Percentiles rank a stretch among this genome's conserved stretches.
These are phyloP conservation scores for Pterulicium gracile DNA, from an alignment of 1,284 basidiomycete genomes.

Conservation along the genomic window DNA sequence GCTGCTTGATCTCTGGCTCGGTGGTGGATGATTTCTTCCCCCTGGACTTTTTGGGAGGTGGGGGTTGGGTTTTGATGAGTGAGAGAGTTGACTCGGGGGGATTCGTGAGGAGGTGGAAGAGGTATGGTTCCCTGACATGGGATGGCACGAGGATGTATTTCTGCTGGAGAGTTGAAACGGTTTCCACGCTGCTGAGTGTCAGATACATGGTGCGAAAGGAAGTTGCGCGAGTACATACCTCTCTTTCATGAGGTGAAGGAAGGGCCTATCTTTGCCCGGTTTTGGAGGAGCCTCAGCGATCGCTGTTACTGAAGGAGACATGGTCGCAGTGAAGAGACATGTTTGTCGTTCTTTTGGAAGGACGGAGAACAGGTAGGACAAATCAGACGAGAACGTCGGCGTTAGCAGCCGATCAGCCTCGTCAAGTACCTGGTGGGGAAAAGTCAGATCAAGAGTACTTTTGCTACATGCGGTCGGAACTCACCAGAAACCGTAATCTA, in stretches of 20 bases:
- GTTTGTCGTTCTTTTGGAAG: slow-evolving; percentile 88
- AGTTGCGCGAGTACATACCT: slow-evolving; percentile 36
- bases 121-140: slow-evolving; percentile 89
- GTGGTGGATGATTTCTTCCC: slow-evolving; percentile 26
- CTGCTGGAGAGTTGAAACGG: slow-evolving; percentile 79
- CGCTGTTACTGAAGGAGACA: slow-evolving; percentile 80
- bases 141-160: slow-evolving; percentile 90
- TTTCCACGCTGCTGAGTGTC: slow-evolving; percentile 55
- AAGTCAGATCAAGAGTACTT: neutral
- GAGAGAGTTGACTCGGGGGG: slow-evolving; percentile 71
- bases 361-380: slow-evolving; percentile 69
- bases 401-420: slow-evolving; percentile 94
- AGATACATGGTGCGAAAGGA: slow-evolving; percentile 6
- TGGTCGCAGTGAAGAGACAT: slow-evolving; percentile 92
- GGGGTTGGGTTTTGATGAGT: slow-evolving; percentile 52
- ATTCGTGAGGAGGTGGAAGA: slow-evolving; percentile 84
- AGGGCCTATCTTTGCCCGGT: slow-evolving; percentile 78
- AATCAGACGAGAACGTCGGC: slow-evolving; percentile 81
- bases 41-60: slow-evolving; percentile 24
- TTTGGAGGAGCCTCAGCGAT: slow-evolving; percentile 68
- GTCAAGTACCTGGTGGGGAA: slow-evolving; percentile 67
- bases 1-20: slow-evolving; percentile 48
- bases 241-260: slow-evolving; percentile 77
- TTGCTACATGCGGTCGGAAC: slow-evolving; percentile 13
- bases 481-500: slow-evolving; percentile 77